Percentiles rank a stretch among this genome's conserved stretches.
Conservation (phyloP, 2,329 filamentous ascomycete species). For the Falciphora oryzae region DNA sequence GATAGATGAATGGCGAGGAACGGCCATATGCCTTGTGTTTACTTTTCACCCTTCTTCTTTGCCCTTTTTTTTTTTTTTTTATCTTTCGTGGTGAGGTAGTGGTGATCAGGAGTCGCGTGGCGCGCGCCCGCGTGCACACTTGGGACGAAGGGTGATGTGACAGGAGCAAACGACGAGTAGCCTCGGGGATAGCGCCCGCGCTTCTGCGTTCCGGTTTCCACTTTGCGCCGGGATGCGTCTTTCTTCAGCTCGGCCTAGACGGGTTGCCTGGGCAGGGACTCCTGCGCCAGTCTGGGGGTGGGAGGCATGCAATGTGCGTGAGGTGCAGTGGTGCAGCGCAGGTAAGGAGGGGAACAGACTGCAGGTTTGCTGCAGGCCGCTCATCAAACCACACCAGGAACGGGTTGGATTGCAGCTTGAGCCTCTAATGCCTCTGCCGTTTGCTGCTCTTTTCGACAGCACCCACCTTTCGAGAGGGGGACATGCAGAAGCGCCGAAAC, state of each 20-base stretch:
- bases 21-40: neutral
- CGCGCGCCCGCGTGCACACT: neutral
- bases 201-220: neutral
- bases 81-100: neutral
- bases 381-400: conserved; percentile 6
- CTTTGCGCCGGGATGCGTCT: neutral
- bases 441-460: neutral
- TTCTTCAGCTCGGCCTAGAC: neutral
- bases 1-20: neutral
- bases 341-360: neutral
- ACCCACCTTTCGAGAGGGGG: neutral
- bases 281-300: neutral
- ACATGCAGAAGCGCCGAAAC: neutral
- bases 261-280: neutral
- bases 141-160: neutral
- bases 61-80: no score
- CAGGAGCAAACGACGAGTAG: neutral
- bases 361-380: neutral
- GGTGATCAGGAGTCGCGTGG: neutral
- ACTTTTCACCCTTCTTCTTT: neutral
- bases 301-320: neutral
- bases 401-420: conserved; percentile 5
- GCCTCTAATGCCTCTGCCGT: neutral
- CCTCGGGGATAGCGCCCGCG: neutral
- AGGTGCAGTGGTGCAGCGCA: neutral